A percentile compares a stretch with the other conserved stretches of the same genome.
These are phyloP conservation scores for Verticillium longisporum DNA, from an alignment of 2,329 filamentous ascomycete species.

Conservation along the genomic window DNA sequence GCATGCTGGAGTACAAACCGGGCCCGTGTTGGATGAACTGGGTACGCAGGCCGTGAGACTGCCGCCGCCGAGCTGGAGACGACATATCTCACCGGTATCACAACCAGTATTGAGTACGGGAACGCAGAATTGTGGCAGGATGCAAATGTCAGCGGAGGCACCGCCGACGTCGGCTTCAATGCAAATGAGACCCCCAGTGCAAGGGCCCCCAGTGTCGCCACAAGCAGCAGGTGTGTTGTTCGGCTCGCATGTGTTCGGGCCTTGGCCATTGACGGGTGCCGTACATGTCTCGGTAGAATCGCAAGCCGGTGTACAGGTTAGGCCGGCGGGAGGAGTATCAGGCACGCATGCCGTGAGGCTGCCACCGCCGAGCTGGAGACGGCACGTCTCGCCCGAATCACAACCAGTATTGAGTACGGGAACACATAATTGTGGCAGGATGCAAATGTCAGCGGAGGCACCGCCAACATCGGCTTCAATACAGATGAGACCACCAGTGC, in stretches of 20 bases:
- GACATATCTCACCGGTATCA: no score
- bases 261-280: neutral
- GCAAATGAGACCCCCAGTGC: neutral
- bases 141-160: no score
- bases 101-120: no score
- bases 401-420: neutral
- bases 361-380: neutral
- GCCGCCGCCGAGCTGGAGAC: no score
- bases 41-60: neutral
- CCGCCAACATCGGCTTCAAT: neutral
- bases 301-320: neutral
- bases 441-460: neutral
- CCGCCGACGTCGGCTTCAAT: neutral
- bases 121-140: no score
- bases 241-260: neutral
- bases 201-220: neutral
- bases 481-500: neutral
- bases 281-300: neutral
- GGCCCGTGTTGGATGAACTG: neutral
- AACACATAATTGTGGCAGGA: neutral
- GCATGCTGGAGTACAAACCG: neutral
- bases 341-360: neutral
- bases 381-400: neutral
- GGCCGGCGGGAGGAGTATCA: neutral
- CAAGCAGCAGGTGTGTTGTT: neutral